These are phyloP conservation scores for Aspergillus pseudoterreus DNA, from an alignment of 2,329 filamentous ascomycete species.

Conservation along the genomic window DNA sequence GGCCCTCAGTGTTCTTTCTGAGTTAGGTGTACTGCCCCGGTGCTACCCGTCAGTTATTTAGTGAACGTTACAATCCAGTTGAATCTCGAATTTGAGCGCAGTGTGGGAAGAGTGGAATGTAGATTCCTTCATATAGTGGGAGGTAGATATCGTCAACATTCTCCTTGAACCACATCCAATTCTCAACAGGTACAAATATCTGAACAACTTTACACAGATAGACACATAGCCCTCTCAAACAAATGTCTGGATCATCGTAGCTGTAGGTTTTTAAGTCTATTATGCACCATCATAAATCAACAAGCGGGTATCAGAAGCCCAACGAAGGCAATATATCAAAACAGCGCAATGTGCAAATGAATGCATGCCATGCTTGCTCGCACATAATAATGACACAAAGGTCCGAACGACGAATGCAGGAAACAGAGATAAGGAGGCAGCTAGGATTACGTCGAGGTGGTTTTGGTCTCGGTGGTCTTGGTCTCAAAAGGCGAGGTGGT, in stretches of 20 bases:
- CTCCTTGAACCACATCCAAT: too few relatives aligned
- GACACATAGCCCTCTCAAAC: too few relatives aligned
- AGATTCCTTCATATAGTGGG: too few relatives aligned
- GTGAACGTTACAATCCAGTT: too few relatives aligned
- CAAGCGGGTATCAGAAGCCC: slow-evolving; percentile 8
- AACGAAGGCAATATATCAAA: background rate
- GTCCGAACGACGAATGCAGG: background rate
- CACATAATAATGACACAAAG: background rate
- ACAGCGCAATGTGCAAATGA: slow-evolving; percentile 16
- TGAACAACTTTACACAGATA: too few relatives aligned
- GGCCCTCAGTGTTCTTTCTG: background rate
- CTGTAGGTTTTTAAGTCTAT: slow-evolving; percentile 3
- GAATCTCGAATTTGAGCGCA: background rate
- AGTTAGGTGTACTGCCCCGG: too few relatives aligned
- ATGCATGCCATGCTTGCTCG: background rate
- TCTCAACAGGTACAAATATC: background rate
- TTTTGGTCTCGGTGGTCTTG: slow-evolving; percentile 12
- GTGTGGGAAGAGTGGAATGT: too few relatives aligned
- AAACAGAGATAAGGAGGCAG: background rate
- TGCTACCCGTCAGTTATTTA: too few relatives aligned
- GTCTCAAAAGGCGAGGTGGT: slow-evolving; percentile 23
- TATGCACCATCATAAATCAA: slow-evolving; percentile 1
- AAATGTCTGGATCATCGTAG: background rate
- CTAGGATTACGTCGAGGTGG: background rate
- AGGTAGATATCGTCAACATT: too few relatives aligned